phyloP scores from a whole-genome alignment of 345 rosid species.

The Atalantia buxifolia region DNA sequence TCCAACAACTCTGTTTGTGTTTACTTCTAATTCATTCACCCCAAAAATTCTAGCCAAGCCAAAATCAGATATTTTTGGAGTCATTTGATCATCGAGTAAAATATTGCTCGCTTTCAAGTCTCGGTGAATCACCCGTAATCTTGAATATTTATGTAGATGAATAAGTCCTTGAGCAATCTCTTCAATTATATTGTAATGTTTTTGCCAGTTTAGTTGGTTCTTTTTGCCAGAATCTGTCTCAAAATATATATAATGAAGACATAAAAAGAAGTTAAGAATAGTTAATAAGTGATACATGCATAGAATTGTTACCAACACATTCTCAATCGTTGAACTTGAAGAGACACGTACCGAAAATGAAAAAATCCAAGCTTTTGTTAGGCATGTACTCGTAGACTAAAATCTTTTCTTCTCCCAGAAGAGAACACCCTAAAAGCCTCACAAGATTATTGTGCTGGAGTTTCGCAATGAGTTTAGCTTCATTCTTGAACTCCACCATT shows the following conservation, averaged over 20 bases:
- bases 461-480: constrained; percentile 1
- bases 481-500: constrained; percentile 2
- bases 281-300: neutral
- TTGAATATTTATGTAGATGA: constrained; percentile 7
- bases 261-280: neutral
- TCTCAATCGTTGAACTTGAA: neutral
- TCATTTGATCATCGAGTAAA: neutral
- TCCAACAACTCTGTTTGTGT: constrained; percentile 13
- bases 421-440: constrained; percentile 9
- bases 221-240: neutral
- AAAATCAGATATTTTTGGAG: constrained; percentile 12
- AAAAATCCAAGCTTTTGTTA: constrained; percentile 4
- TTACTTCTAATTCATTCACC: neutral
- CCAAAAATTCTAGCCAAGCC: neutral
- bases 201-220: constrained; percentile 4
- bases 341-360: neutral
- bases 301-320: neutral
- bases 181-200: constrained; percentile 9
- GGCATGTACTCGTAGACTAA: neutral
- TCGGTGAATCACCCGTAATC: neutral
- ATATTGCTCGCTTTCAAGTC: constrained; percentile 17
- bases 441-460: constrained; percentile 14
- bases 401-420: neutral
- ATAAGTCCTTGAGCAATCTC: constrained; percentile 14
- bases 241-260: neutral